Base-by-base conservation (phyloP, 2,329 filamentous ascomycete genomes). In the Pseudogymnoascus sp. region DNA sequence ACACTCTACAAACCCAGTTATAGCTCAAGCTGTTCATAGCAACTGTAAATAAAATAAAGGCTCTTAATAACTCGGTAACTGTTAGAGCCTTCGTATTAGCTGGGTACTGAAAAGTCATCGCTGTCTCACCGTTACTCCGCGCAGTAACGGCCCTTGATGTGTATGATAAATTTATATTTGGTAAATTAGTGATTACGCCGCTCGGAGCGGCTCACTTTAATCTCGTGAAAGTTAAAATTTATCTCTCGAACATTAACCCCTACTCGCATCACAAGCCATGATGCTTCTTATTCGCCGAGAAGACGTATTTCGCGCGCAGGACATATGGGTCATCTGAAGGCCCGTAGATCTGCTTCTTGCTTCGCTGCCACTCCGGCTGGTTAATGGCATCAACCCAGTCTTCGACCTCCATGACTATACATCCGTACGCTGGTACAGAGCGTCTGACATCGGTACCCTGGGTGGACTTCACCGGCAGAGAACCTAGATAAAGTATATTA, bases 381-480 rank as follows among this genome's bases (percentile, higher is more conserved):
- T 96, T 97, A 77, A 98, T 95, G 26, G 83, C 92, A 73, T 96
- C 93, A 72, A 97, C 96, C 84, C 87, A 97, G 74, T 95, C 92
- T 80, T 97, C 85, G 11, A 95, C 90, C 78, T 97, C 93, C 75
- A 97, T 83, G 59, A 96, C 93, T 26, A 96, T 72, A 75, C 93
- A 97, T 33, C 91, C 92, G 72, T 92, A 91, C 78, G 93, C 74
- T 63, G 84, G 82, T 26, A 91, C 88, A 6, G 83, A 83, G 38
- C 87, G 80, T 3, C 85, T 83, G 69, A 86, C 83, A 33, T 78
- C 75, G 1, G 76, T 66, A 14, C 89, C 89, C 74, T 92, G 89
- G 0, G 85, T 88, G 65, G 78, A 78, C 79, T 92, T 92, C 66
- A 92, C 77, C 0, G 89, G 78, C 66, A 89, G 76, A 1, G 81